These are phyloP conservation scores for Penicillium paneum DNA, from an alignment of 2,329 filamentous ascomycete genomes.

Conservation along the genomic window DNA sequence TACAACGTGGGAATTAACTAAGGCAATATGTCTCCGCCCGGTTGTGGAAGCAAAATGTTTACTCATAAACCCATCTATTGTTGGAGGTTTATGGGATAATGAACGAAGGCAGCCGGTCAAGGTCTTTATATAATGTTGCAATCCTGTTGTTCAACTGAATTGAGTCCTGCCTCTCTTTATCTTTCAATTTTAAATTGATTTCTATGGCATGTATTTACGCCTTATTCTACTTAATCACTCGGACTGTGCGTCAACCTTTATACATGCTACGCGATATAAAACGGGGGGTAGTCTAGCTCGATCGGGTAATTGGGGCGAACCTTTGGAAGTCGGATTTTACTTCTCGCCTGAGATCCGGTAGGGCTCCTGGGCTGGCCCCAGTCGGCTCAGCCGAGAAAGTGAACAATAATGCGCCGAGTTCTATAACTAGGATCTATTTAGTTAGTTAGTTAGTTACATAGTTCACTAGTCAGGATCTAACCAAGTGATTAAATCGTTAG, in stretches of 20 bases:
- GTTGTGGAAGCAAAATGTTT: conserved; percentile 20
- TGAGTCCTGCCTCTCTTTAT: too few species aligned
- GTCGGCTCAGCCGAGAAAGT: not conserved
- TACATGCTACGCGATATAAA: not conserved
- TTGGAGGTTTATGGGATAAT: conserved; percentile 19
- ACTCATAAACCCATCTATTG: conserved; percentile 21
- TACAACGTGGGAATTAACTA: conserved; percentile 9
- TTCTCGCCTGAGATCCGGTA: not conserved
- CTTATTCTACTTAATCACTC: not conserved
- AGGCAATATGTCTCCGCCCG: not conserved
- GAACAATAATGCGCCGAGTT: too few species aligned
- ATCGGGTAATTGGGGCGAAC: not conserved
- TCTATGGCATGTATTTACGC: not conserved
- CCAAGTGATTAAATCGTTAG: not conserved
- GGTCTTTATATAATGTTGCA: conserved; percentile 13
- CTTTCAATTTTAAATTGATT: not conserved
- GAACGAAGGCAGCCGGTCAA: conserved; percentile 14
- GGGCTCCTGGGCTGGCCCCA: not conserved
- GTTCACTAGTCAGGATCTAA: not conserved
- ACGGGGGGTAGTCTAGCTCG: not conserved
- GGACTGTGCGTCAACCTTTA: not conserved
- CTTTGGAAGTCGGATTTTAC: not conserved
- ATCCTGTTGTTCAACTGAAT: not conserved
- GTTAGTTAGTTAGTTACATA: too few species aligned
- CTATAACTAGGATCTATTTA: too few species aligned